Percentiles rank a stretch among this genome's conserved stretches.
phyloP scores from a whole-genome alignment of 208 protist species.

The Trypanosoma mega region DNA sequence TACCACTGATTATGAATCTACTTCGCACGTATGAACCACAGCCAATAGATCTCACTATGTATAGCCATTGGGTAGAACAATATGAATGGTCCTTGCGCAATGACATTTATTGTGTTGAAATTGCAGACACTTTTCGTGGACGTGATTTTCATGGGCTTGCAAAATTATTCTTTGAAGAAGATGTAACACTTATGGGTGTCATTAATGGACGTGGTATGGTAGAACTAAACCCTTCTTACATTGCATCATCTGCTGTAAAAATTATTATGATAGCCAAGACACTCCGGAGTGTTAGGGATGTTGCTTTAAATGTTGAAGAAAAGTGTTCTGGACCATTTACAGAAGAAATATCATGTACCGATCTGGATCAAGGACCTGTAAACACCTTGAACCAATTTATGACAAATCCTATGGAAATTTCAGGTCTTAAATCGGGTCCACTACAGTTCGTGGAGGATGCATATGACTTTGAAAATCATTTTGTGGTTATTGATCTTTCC shows the following conservation, averaged over 20 bases:
- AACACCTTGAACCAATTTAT: not conserved
- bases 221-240: constrained; percentile 60
- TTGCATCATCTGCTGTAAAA: constrained; percentile 55
- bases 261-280: constrained; percentile 69
- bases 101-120: constrained; percentile 62
- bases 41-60: constrained; percentile 43
- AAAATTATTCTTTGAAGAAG: constrained; percentile 48
- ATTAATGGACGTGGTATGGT: constrained; percentile 50
- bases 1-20: constrained; percentile 79
- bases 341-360: not conserved
- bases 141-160: constrained; percentile 56
- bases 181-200: constrained; percentile 74
- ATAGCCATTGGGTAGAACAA: constrained; percentile 68
- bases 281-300: constrained; percentile 42
- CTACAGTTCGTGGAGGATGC: constrained; percentile 56
- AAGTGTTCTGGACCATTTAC: constrained; percentile 44
- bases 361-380: not conserved
- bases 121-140: constrained; percentile 56
- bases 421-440: not conserved
- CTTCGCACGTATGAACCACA: constrained; percentile 78
- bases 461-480: constrained; percentile 71
- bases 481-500: constrained; percentile 77
- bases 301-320: constrained; percentile 40
- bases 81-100: constrained; percentile 85
- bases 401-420: no score